Conservation (phyloP, 177 flowering plant species). For the Vitis hybrid region DNA sequence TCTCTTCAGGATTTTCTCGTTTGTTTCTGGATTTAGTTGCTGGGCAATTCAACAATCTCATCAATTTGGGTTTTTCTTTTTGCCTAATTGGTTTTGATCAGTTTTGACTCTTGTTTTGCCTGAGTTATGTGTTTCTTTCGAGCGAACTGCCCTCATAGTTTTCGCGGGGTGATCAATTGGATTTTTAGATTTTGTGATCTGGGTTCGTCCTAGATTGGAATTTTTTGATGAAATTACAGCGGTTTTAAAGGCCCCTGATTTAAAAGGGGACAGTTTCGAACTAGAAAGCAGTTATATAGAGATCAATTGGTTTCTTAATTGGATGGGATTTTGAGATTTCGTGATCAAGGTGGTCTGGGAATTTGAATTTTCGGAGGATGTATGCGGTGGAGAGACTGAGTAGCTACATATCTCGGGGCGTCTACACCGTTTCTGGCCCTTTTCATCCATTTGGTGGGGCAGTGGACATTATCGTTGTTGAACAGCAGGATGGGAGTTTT, state of each 20-base stretch:
- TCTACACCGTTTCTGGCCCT: constrained; percentile 69
- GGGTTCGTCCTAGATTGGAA: not conserved
- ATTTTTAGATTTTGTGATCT: constrained; percentile 6
- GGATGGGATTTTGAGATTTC: constrained; percentile 9
- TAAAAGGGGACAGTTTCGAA: not conserved
- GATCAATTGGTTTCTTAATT: constrained; percentile 6
- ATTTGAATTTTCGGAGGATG: constrained; percentile 32
- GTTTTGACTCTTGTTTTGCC: not conserved
- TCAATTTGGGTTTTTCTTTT: constrained; percentile 13
- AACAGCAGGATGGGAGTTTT: constrained; percentile 90
- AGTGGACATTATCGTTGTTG: constrained; percentile 93
- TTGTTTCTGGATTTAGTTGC: constrained; percentile 8
- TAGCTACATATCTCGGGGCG: constrained; percentile 65
- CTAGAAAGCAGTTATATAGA: not conserved
- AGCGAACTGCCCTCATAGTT: not conserved
- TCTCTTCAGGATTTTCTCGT: not conserved
- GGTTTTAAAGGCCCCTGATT: not conserved
- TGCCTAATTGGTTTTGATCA: not conserved
- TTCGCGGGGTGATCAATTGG: constrained; percentile 6
- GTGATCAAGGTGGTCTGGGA: constrained; percentile 12
- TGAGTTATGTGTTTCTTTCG: constrained; percentile 3
- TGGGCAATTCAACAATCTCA: constrained; percentile 8
- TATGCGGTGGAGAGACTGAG: constrained; percentile 67
- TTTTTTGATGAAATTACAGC: not conserved
- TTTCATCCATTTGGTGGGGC: constrained; percentile 93